Base-by-base conservation (phyloP, 176 grass and related monocot genomes). In the Miscanthus lutarioriparius region DNA sequence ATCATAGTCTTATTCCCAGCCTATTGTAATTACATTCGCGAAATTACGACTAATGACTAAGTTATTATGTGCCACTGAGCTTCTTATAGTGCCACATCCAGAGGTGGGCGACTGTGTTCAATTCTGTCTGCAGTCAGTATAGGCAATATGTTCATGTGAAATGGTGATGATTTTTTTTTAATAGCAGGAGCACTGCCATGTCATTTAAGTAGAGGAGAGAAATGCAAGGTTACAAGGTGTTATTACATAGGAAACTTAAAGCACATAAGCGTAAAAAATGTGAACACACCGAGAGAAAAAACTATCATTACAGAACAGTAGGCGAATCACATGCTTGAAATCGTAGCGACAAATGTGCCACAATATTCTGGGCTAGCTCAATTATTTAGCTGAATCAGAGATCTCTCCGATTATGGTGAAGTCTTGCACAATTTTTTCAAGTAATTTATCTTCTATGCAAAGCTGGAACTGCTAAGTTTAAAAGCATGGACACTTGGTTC, bases 401-500 rank as follows among this genome's bases (percentile, higher is more conserved):
- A 27, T 26, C 44, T 66, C 13, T 3, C 10, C 13, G 25, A 37
- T 71, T 72, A 43, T 78, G 32, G 12, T 44, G 45, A 67, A 59
- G 75, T 82, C 19, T 2, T 14, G 2, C 22, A 20, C 76, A 68
- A 37, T 58, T 64, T 56, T 20, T 82, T 0, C 11, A 78, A 82
- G 53, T 35, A 23, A 22, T 70, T 16, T 40, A n/a, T 38, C 25
- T 25, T 53, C 28, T 61, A 63, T 39, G 58, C 33, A 61, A 47
- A 81, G 49, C 77, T 81, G 39, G 28, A 80, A 15, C 51, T 76
- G 37, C 35, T 35, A 64, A 68, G 7, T 72, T 26, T 54, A 73
- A 74, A 86, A 54, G 63, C 32, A n/a, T 38, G 13, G 16, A 38
- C 73, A 25, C 19, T 68, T 58, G 33, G 61, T 84, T 82, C 37